phyloP scores from a whole-genome alignment of 2,329 filamentous ascomycete genomes.

The Alternaria arborescens region DNA sequence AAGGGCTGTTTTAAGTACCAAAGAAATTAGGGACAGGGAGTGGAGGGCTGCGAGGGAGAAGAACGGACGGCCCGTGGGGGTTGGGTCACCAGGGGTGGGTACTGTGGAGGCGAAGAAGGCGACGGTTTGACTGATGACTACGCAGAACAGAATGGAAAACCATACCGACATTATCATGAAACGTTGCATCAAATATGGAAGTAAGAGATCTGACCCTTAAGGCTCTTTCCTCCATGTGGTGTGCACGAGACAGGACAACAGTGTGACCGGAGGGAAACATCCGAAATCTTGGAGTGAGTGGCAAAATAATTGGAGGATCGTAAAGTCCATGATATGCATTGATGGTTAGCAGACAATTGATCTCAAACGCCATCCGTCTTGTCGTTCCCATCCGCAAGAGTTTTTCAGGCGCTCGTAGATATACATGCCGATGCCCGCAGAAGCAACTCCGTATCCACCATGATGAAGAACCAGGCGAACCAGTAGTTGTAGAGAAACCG shows the following conservation, averaged over 20 bases:
- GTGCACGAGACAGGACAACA: background rate
- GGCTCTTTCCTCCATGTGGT: background rate
- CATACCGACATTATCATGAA: background rate
- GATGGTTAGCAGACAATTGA: constrained; percentile 50
- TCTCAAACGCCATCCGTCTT: constrained; percentile 53
- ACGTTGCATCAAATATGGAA: background rate
- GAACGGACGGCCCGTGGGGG: background rate
- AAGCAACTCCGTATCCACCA: constrained; percentile 46
- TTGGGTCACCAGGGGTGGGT: background rate
- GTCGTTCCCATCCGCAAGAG: constrained; percentile 48
- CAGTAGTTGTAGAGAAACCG: constrained; percentile 44
- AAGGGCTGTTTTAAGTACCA: background rate
- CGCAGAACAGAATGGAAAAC: background rate
- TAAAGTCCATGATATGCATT: constrained; percentile 54
- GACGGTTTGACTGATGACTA: background rate
- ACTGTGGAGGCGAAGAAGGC: background rate
- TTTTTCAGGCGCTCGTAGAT: constrained; percentile 52
- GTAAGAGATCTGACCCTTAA: background rate
- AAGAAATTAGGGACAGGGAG: background rate
- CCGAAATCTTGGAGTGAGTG: constrained; percentile 6
- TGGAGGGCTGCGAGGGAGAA: constrained; percentile 1
- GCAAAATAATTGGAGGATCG: constrained; percentile 28
- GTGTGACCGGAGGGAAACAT: background rate
- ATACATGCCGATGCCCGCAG: constrained; percentile 50
- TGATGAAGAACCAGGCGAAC: constrained; percentile 45